Evolutionary conservation across 2,329 filamentous ascomycete genomes (phyloP), one percentile per base, ranked within the genome.

Genomic region (Clarireedia paspali): DNA sequence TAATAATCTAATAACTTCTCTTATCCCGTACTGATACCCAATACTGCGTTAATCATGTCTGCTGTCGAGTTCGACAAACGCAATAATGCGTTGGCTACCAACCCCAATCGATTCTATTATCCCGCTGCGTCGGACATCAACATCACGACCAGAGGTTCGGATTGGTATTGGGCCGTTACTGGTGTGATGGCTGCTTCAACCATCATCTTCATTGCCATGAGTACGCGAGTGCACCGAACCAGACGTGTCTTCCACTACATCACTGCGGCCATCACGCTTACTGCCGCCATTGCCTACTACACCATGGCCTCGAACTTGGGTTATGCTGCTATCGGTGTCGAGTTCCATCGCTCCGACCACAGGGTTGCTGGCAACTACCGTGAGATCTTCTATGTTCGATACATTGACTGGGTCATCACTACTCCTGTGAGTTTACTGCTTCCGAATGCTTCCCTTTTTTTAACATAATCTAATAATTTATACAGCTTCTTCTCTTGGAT

Each of bases 231-330:
- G 65, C 77, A 77, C 4, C 76, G 80, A 47, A 68, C 71, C 14
- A 74, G 83, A 51, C 79, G 82, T 23, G 67, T 84, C 48, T 85
- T 85, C 71, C 80, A 85, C 70, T 84, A 85, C 72, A 80, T 85
- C 64, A 83, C 80, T 1, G 78, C 80, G 1, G 70, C 71, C 10
- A 78, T 84, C 57, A 79, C 79, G 30, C 74, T 82, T 56, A 77
- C 83, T 6, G 80, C 82, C 2, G 73, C 77, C 40, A 81, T 87
- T 60, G 75, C 82, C 14, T 86, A 87, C 71, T 87, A 83, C 71
- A 75, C 78, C 60, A 84, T 87, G 82, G 83, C 76, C n/a, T 80
- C 81, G 9, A 82, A 84, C 63, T 72, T 87, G 1, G 84, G 84
- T 36, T 84, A 80, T 68, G 77, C 79, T 2, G 79, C 82, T 0